Evolutionary conservation across 495 filamentous ascomycete genomes (phyloP).

Genomic region (Aspergillus haitiensis): DNA sequence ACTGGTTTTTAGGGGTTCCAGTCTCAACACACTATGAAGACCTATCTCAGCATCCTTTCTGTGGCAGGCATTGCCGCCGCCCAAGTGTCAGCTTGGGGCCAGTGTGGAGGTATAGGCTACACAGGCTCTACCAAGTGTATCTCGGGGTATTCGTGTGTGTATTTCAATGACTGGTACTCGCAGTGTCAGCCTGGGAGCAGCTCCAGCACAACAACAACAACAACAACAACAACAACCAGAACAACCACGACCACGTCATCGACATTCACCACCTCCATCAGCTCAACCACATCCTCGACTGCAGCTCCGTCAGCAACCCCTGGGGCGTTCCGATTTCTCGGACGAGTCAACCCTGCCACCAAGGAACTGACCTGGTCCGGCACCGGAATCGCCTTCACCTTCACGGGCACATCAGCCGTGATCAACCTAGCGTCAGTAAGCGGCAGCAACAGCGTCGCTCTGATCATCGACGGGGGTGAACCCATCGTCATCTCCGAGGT

Average conservation of each 20-base stretch:
- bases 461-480: background rate
- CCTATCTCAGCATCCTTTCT: background rate
- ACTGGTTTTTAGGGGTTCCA: background rate
- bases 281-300: background rate
- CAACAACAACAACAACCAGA: background rate
- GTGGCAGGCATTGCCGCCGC: background rate
- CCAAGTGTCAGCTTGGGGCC: background rate
- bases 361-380: slow-evolving; percentile 4
- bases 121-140: background rate
- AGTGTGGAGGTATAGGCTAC: slow-evolving; percentile 3
- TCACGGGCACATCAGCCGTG: background rate
- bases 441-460: background rate
- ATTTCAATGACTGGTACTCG: slow-evolving; percentile 1
- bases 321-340: background rate
- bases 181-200: background rate
- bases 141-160: background rate
- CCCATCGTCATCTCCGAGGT: background rate
- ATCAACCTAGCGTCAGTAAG: background rate
- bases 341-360: slow-evolving; percentile 2
- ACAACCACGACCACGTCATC: background rate
- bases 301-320: background rate
- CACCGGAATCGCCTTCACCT: slow-evolving; percentile 5
- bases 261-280: background rate
- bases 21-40: background rate
- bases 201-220: background rate